phyloP scores from a whole-genome alignment of 2,329 filamentous ascomycete species.

The Penicillium digitatum region DNA sequence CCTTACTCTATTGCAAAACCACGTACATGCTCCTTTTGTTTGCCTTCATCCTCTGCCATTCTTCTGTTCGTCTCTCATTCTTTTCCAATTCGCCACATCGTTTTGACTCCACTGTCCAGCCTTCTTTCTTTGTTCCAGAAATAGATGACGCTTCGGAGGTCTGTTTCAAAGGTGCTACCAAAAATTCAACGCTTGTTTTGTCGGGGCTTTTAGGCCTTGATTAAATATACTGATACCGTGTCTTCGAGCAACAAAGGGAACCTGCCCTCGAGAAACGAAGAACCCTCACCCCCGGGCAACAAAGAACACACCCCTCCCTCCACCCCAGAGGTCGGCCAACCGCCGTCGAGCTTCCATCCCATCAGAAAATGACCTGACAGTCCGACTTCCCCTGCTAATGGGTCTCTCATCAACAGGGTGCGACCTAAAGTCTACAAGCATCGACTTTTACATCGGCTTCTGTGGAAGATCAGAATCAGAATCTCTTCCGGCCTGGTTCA shows the following conservation, averaged over 20 bases:
- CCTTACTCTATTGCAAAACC: not conserved
- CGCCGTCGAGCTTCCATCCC: not conserved
- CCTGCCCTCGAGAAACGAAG: not conserved
- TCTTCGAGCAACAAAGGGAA: not conserved
- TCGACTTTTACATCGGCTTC: not conserved
- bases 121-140: slow-evolving; percentile 5
- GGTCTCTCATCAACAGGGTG: not conserved
- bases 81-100: not conserved
- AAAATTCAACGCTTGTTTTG: not conserved
- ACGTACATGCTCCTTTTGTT: not conserved
- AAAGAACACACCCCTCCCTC: not conserved
- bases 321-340: not conserved
- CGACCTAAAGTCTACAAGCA: not conserved
- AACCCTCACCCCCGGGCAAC: not conserved
- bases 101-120: not conserved
- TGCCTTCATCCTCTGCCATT: not conserved
- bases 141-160: not conserved
- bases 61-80: not conserved
- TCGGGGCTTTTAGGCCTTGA: not conserved
- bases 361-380: not conserved
- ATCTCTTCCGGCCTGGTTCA: not conserved
- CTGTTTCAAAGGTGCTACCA: not conserved
- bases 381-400: not conserved
- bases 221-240: not conserved
- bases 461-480: not conserved